Evolutionary conservation across 306 rosid genomes (phyloP).

Genomic region (Lablab purpureus): DNA sequence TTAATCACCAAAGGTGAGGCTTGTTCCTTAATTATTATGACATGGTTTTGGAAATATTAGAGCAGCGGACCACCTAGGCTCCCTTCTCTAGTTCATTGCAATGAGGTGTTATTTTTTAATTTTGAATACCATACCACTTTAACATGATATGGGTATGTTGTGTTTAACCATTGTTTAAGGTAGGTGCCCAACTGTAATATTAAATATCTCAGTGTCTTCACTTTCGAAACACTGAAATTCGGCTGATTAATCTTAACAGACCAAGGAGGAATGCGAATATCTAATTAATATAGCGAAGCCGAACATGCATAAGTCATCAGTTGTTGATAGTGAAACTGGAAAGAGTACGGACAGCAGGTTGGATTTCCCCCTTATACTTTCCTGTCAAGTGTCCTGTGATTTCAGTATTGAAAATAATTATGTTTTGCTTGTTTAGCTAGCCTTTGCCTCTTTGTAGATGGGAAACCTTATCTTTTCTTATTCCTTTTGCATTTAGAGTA

Average conservation of each 20-base stretch:
- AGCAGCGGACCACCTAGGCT: background rate
- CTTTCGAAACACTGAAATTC: constrained; percentile 37
- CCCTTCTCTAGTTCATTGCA: background rate
- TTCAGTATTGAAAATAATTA: constrained; percentile 35
- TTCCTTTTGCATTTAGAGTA: constrained; percentile 55
- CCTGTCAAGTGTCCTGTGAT: constrained; percentile 25
- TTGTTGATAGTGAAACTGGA: constrained; percentile 86
- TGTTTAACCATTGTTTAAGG: constrained; percentile 24
- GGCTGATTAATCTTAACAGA: constrained; percentile 61
- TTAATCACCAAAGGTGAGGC: background rate
- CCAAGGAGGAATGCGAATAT: constrained; percentile 83
- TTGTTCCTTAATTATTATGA: background rate
- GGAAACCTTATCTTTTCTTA: constrained; percentile 3
- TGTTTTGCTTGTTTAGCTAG: constrained; percentile 2
- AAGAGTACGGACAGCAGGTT: constrained; percentile 91
- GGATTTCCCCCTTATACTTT: constrained; percentile 9
- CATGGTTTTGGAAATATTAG: background rate
- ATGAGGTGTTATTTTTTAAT: background rate
- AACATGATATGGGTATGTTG: background rate
- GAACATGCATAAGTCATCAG: constrained; percentile 72
- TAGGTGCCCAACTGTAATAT: background rate
- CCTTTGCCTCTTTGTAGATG: background rate
- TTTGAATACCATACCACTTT: constrained; percentile 1
- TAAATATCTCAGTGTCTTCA: constrained; percentile 1
- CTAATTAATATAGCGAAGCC: constrained; percentile 82